A percentile compares a stretch with the other conserved stretches of the same genome.
Evolutionary conservation across 2,329 filamentous ascomycete genomes (phyloP).

Genomic region (Talaromyces verruculosus): DNA sequence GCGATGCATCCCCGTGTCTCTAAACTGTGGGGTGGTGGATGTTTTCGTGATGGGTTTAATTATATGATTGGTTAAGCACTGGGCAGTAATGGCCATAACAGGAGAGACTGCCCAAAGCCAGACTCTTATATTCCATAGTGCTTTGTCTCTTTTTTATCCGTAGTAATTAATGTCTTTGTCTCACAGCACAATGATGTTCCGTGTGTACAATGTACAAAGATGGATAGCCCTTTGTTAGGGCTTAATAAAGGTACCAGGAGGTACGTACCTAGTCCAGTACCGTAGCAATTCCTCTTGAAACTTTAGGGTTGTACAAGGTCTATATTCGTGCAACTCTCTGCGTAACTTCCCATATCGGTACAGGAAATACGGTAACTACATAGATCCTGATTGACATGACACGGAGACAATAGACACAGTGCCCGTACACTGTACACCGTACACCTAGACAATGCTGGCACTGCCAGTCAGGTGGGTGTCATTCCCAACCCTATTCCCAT

Average conservation of each 20-base stretch:
- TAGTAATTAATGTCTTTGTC: neutral
- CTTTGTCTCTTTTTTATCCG: neutral
- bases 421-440: neutral
- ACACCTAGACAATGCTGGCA: neutral
- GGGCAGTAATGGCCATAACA: constrained; percentile 1
- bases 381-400: neutral
- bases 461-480: neutral
- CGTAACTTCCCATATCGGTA: neutral
- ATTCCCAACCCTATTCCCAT: neutral
- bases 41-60: neutral
- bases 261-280: neutral
- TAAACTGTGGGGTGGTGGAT: neutral
- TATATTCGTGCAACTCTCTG: neutral
- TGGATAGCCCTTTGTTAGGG: neutral
- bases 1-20: neutral
- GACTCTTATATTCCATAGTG: neutral
- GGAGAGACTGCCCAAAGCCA: neutral
- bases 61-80: neutral
- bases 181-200: neutral
- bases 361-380: neutral
- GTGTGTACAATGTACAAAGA: neutral
- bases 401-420: neutral
- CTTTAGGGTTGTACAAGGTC: neutral
- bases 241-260: neutral
- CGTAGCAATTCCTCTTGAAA: too few relatives aligned